Conservation (phyloP, 1,284 basidiomycete species). For the Marasmius sp. region DNA sequence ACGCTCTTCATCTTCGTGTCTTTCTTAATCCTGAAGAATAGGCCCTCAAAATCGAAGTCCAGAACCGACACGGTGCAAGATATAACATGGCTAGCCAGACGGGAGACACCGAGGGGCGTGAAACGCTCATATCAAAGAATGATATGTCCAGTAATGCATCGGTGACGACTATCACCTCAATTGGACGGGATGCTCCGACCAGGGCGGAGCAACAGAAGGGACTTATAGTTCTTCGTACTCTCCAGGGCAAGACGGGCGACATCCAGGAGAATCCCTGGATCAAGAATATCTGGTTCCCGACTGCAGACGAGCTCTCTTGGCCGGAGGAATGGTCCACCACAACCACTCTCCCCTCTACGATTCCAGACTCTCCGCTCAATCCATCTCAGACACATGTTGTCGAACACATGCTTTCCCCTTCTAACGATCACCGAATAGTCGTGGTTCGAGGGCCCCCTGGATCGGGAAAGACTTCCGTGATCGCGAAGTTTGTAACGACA, state of each 20-base stretch:
- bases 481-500: slow-evolving; percentile 55
- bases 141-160: slow-evolving; percentile 21
- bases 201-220: slow-evolving; percentile 48
- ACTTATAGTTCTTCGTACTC: slow-evolving; percentile 41
- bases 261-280: slow-evolving; percentile 56
- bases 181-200: slow-evolving; percentile 54
- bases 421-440: slow-evolving; percentile 42
- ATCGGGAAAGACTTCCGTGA: slow-evolving; percentile 64
- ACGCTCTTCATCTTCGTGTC: slow-evolving; percentile 6
- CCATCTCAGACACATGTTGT: slow-evolving; percentile 54
- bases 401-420: slow-evolving; percentile 47
- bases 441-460: slow-evolving; percentile 62
- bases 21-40: slow-evolving; percentile 1
- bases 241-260: slow-evolving; percentile 44
- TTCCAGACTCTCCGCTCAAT: slow-evolving; percentile 39
- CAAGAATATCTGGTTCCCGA: slow-evolving; percentile 49
- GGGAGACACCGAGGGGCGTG: slow-evolving; percentile 17
- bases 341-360: slow-evolving; percentile 1
- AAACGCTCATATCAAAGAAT: slow-evolving; percentile 18
- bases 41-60: not conserved
- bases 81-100: slow-evolving; percentile 8
- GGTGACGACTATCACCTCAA: slow-evolving; percentile 34
- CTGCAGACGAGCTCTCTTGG: slow-evolving; percentile 34
- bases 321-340: slow-evolving; percentile 36
- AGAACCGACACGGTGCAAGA: not conserved